Evolutionary conservation across 441 rosid species (phyloP), one percentile per base, ranked within the genome.

Genomic region (Flueggea neowawraea): DNA sequence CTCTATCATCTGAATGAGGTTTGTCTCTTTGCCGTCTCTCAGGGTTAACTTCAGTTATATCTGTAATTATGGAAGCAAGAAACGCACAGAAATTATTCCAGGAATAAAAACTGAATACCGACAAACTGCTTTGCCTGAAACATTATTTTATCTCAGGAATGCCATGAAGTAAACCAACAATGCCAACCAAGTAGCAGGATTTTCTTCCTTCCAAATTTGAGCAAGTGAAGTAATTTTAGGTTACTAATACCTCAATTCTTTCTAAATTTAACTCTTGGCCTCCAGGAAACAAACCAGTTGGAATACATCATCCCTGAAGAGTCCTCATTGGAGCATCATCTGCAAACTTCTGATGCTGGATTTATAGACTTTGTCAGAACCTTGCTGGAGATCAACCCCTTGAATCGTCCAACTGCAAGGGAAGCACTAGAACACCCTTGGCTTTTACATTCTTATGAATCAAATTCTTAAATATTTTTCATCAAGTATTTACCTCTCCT

Each of bases 381-480:
- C 72, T 70, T 94, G 80, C 96, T 94, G 7, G 84, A 86, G 81
- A 70, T 91, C 70, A 84, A 94, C 69, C 97, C 97, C 39, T 63
- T 65, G 63, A 80, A 73, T 65, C 94, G 99, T 10, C 96, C 81
- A 4, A 83, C 94, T 12, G 94, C 99, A 8, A 71, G 71, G 10
- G 85, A 91, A 72, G 97, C 97, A 58, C 72, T 89, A 16, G 62
- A 83, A 39, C 97, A 94, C 55, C 96, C 96, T 12, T 91, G 96
- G 99, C 89, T 94, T 58, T 78, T 79, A 3, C 57, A 68, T 63
- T 44, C 70, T 0, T 83, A 85, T 78, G 57, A 67, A 49, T 66
- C 70, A 58, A 12, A 12, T 55, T 54, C 70, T 50, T 47, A 22
- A 47, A 47, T 14, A 9, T 47, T 9, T 47, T 4, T 36, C 9